Percentiles rank a stretch among this genome's conserved stretches.
phyloP scores from a whole-genome alignment of 2,329 filamentous ascomycete genomes.

The Xylaria sp. region DNA sequence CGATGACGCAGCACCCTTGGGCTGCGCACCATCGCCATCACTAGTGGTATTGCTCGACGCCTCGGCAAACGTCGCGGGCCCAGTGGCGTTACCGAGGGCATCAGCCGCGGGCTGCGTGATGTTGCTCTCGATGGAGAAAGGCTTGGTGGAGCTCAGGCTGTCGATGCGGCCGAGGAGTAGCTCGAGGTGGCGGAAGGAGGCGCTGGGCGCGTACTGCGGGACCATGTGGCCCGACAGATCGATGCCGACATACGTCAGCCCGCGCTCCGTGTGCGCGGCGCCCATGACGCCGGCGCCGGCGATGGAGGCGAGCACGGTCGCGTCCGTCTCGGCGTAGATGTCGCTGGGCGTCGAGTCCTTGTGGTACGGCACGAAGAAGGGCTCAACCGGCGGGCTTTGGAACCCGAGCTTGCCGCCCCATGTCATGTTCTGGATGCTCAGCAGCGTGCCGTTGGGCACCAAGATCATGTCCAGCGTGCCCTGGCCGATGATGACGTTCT shows the following conservation, averaged over 20 bases:
- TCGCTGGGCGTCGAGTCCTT: constrained; percentile 49
- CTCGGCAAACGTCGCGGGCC: constrained; percentile 34
- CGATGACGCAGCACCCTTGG: neutral
- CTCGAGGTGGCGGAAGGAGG: constrained; percentile 78
- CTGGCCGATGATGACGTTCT: constrained; percentile 79
- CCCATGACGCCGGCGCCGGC: constrained; percentile 76
- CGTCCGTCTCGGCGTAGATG: constrained; percentile 43
- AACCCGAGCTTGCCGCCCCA: constrained; percentile 80
- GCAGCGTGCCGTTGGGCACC: constrained; percentile 74
- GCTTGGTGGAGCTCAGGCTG: constrained; percentile 43
- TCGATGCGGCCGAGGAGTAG: constrained; percentile 77
- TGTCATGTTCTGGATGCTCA: constrained; percentile 84
- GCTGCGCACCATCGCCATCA: neutral
- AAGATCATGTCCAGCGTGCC: constrained; percentile 77
- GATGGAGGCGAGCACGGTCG: constrained; percentile 52
- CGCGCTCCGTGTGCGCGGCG: constrained; percentile 76
- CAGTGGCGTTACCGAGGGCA: constrained; percentile 47
- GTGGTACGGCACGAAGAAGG: constrained; percentile 77
- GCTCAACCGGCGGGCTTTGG: constrained; percentile 66
- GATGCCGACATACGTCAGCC: constrained; percentile 76
- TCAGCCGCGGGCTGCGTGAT: constrained; percentile 44
- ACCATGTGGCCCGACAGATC: constrained; percentile 74
- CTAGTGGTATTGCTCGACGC: neutral
- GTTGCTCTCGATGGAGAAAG: constrained; percentile 46
- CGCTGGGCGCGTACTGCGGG: constrained; percentile 74